Evolutionary conservation across 192 early-diverging fungal species (phyloP).

Genomic region (Thamnidium elegans): DNA sequence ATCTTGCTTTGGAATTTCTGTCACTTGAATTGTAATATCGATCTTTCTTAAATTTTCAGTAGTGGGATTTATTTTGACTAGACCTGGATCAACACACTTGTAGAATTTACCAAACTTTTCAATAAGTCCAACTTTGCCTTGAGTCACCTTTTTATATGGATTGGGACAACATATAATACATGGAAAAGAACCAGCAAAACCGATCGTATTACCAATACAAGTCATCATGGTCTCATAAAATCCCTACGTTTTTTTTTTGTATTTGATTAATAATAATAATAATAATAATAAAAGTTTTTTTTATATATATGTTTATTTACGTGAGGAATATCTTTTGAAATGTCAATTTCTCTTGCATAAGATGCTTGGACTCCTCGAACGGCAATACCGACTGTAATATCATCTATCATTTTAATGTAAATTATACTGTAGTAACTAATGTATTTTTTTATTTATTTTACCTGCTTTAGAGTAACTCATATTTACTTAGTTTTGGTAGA

Average conservation of each 20-base stretch:
- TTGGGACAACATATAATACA: conserved; percentile 51
- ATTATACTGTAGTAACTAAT: conserved; percentile 1
- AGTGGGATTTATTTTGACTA: conserved; percentile 48
- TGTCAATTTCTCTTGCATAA: conserved; percentile 27
- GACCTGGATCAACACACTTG: conserved; percentile 52
- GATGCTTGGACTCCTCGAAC: conserved; percentile 27
- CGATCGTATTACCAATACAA: conserved; percentile 36
- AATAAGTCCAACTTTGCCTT: conserved; percentile 61
- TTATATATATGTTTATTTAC: conserved; percentile 11
- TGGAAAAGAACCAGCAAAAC: conserved; percentile 43
- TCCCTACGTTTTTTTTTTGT: conserved; percentile 8
- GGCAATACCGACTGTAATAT: conserved; percentile 15
- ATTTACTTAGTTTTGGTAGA: conserved; percentile 1
- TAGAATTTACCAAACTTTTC: conserved; percentile 60
- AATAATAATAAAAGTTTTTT: neutral
- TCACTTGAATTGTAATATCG: conserved; percentile 65
- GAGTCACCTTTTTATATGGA: conserved; percentile 52
- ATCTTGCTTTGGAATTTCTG: conserved; percentile 61
- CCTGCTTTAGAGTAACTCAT: neutral
- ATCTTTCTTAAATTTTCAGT: conserved; percentile 41
- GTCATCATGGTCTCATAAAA: conserved; percentile 50
- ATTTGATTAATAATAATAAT: no score
- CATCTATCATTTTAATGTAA: neutral
- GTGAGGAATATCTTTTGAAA: conserved; percentile 25
- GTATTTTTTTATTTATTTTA: neutral